These are phyloP conservation scores for Lentinula raphanica DNA, from an alignment of 768 basidiomycete genomes.

Conservation along the genomic window DNA sequence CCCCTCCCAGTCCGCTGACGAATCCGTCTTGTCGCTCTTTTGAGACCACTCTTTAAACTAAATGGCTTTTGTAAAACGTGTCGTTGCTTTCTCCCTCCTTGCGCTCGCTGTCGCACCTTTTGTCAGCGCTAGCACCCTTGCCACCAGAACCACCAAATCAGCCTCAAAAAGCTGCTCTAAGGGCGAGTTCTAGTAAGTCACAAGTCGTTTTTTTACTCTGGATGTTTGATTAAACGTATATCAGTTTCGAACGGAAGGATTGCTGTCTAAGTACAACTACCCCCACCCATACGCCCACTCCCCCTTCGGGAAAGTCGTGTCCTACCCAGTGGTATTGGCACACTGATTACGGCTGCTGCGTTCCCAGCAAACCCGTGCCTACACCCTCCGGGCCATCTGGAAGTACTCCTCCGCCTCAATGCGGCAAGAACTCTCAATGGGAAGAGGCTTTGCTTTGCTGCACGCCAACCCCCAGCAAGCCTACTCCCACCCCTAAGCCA, in stretches of 20 bases:
- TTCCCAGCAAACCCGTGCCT: constrained; percentile 34
- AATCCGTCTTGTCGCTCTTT: constrained; percentile 25
- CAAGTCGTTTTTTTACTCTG: background rate
- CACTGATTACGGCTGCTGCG: constrained; percentile 43
- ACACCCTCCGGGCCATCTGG: background rate
- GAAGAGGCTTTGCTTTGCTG: constrained; percentile 34
- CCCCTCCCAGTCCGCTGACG: constrained; percentile 14
- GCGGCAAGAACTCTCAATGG: constrained; percentile 39
- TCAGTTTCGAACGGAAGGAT: constrained; percentile 25
- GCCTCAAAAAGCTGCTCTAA: constrained; percentile 18
- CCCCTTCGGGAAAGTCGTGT: constrained; percentile 43
- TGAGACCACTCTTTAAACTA: constrained; percentile 19
- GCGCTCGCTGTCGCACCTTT: constrained; percentile 29
- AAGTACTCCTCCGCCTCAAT: constrained; percentile 42
- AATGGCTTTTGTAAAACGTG: constrained; percentile 31
- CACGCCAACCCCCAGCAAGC: constrained; percentile 27
- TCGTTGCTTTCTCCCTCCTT: constrained; percentile 22
- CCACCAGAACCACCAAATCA: constrained; percentile 10
- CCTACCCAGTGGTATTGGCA: constrained; percentile 48
- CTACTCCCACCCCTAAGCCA: constrained; percentile 28
- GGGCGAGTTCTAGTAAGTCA: constrained; percentile 29
- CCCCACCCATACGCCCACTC: constrained; percentile 29
- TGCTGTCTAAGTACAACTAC: constrained; percentile 44
- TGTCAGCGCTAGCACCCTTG: constrained; percentile 25
- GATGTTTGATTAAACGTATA: background rate